A percentile compares a stretch with the other conserved stretches of the same genome.
Evolutionary conservation across 352 stramenopile species (phyloP).

Genomic region (Phytophthora cajani): DNA sequence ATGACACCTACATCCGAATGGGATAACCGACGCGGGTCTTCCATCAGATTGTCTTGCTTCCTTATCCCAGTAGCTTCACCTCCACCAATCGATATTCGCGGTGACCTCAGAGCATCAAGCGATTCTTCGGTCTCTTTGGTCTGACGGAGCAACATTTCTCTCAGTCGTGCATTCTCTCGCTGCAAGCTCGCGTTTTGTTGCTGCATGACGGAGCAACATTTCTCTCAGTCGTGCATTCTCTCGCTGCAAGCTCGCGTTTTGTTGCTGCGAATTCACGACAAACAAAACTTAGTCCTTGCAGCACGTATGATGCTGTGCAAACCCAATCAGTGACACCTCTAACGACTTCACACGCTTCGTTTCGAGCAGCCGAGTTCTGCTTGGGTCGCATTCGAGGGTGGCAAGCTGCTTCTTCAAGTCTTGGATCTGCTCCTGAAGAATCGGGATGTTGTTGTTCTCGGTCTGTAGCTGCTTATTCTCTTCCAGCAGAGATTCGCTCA

Average conservation of each 20-base stretch:
- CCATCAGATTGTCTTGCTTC: conserved; percentile 18
- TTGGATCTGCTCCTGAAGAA: conserved; percentile 74
- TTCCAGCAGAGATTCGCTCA: conserved; percentile 56
- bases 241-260: conserved; percentile 56
- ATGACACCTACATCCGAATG: conserved; percentile 32
- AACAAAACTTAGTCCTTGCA: not conserved
- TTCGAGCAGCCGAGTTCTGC: conserved; percentile 8
- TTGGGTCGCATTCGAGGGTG: conserved; percentile 9
- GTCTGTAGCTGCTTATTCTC: conserved; percentile 75
- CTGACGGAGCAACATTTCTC: conserved; percentile 47
- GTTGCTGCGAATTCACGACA: conserved; percentile 25
- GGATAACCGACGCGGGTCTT: conserved; percentile 25
- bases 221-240: conserved; percentile 57
- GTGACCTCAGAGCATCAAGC: conserved; percentile 22
- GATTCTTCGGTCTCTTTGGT: conserved; percentile 28
- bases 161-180: conserved; percentile 52
- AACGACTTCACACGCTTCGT: conserved; percentile 49
- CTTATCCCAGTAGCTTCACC: conserved; percentile 1
- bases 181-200: conserved; percentile 57
- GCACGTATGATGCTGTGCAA: not conserved
- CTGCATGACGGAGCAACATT: conserved; percentile 55
- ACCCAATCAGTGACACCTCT: conserved; percentile 32
- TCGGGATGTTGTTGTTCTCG: conserved; percentile 89
- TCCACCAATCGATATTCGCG: conserved; percentile 7
- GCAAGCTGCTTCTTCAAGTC: conserved; percentile 66